Base-by-base conservation (phyloP, 768 basidiomycete genomes). In the Sporobolomyces phaffii region DNA sequence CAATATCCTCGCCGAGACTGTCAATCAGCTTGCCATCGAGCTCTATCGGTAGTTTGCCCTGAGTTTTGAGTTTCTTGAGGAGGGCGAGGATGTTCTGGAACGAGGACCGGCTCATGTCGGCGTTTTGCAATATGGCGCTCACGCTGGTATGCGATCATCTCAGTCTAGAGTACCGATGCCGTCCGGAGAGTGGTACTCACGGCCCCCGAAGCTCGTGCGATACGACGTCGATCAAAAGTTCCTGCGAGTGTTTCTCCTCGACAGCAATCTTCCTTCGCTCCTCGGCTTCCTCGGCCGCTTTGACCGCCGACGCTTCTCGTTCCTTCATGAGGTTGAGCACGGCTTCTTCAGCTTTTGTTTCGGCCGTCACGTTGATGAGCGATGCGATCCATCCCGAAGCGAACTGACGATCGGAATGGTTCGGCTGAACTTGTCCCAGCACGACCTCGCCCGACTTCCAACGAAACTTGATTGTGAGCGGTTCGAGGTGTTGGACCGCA, bases 141-240 rank as follows among this genome's bases (percentile, higher is more conserved):
- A 79, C 56, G 75, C 41, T 67, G 59, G 36, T 20, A 14, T 40
- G 2, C 2, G 17, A 8, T 5, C 50, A 36, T 7, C 5, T 28
- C 18, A 38, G 17, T 1, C 28, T 1, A 31, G 14, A 45, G 2
- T 28, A 1, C 10, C 14, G n/a, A 54, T 20, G 18, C 7, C 4
- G 18, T 31, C n/a, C 4, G 31, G 15, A 2, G 5, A 18, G 33
- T 3, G 9, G 14, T 31, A 44, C 65, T 29, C 22, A 67, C 65
- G 17, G 66, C 31, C 75, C 77, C 22, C 77, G 60, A 44, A 79
- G 75, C 69, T 78, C 77, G 67, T 78, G 77, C 33, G 72, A 74
- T 28, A 77, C 78, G 9, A 78, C 60, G 52, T 79, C 78, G 62
- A 79, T 77, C 47, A 78, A 65, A 20, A 78, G 68, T 45, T 79